Evolutionary conservation across 192 early-diverging fungal genomes (phyloP).

Genomic region (Coemansia sp.): DNA sequence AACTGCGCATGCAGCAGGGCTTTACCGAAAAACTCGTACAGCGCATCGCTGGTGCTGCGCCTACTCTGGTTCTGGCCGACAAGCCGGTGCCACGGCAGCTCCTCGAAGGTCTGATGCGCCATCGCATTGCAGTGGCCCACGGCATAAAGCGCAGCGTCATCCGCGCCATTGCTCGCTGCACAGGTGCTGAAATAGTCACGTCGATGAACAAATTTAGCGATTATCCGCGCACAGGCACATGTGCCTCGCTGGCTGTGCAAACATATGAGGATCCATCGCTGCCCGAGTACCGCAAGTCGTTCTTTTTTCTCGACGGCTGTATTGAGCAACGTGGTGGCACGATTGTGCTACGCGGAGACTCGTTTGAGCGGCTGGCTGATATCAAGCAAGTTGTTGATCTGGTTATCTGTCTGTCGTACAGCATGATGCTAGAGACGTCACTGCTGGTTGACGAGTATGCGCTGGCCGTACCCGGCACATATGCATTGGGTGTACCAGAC

Average conservation of each 20-base stretch:
- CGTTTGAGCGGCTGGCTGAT: constrained; percentile 59
- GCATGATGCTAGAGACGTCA: constrained; percentile 81
- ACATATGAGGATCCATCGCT: constrained; percentile 80
- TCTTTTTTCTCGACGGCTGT: constrained; percentile 88
- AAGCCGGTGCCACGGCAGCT: constrained; percentile 82
- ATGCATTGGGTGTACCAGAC: constrained; percentile 9
- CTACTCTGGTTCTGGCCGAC: constrained; percentile 79
- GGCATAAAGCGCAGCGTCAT: constrained; percentile 88
- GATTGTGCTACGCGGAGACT: constrained; percentile 85
- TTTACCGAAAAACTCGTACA: constrained; percentile 77
- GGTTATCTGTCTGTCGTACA: constrained; percentile 84
- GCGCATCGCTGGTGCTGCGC: constrained; percentile 73
- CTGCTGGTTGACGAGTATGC: constrained; percentile 79
- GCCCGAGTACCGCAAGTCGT: constrained; percentile 80
- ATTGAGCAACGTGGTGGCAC: constrained; percentile 77
- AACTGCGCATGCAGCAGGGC: constrained; percentile 81
- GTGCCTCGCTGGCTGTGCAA: constrained; percentile 71
- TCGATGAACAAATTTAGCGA: constrained; percentile 79
- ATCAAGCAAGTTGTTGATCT: constrained; percentile 84
- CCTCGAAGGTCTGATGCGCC: constrained; percentile 75
- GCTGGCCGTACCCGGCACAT: constrained; percentile 47
- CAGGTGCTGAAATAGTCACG: constrained; percentile 76
- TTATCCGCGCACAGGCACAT: constrained; percentile 74
- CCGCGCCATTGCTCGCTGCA: constrained; percentile 81
- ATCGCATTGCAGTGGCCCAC: constrained; percentile 76